A percentile compares a stretch with the other conserved stretches of the same genome.
phyloP scores from a whole-genome alignment of 768 basidiomycete species.

The Leccinum barrowsii region DNA sequence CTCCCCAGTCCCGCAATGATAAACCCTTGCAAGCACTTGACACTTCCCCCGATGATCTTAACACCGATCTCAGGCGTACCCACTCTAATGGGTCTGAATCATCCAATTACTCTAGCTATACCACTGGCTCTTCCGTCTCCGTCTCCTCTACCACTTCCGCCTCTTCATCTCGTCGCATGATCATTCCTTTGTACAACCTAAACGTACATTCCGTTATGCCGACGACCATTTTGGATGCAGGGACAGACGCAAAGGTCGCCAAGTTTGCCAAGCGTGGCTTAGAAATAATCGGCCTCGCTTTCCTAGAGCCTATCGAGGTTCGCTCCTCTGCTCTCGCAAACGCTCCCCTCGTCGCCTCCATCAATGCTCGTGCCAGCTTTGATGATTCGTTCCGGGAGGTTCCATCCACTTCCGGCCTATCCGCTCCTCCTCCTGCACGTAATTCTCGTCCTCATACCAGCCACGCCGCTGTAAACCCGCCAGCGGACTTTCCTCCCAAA shows the following conservation, averaged over 20 bases:
- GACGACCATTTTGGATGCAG: conserved; percentile 82
- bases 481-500: background rate
- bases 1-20: conserved; percentile 44
- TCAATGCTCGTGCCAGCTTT: conserved; percentile 30
- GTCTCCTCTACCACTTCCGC: conserved; percentile 45
- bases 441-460: conserved; percentile 1
- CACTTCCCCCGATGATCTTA: conserved; percentile 28
- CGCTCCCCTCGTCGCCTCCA: conserved; percentile 6
- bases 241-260: conserved; percentile 83
- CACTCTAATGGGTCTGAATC: conserved; percentile 51
- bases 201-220: conserved; percentile 86
- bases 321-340: conserved; percentile 35
- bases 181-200: conserved; percentile 84
- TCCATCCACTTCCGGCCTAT: background rate
- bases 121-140: conserved; percentile 41
- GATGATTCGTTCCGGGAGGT: conserved; percentile 22
- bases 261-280: conserved; percentile 70
- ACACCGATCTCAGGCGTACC: conserved; percentile 27
- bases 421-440: conserved; percentile 11
- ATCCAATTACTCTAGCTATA: conserved; percentile 44
- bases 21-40: conserved; percentile 46
- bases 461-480: background rate
- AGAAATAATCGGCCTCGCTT: conserved; percentile 72
- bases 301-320: conserved; percentile 81
- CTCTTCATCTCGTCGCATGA: conserved; percentile 59